phyloP scores from a whole-genome alignment of 129 eudicot genomes.

The Apium graveolens region DNA sequence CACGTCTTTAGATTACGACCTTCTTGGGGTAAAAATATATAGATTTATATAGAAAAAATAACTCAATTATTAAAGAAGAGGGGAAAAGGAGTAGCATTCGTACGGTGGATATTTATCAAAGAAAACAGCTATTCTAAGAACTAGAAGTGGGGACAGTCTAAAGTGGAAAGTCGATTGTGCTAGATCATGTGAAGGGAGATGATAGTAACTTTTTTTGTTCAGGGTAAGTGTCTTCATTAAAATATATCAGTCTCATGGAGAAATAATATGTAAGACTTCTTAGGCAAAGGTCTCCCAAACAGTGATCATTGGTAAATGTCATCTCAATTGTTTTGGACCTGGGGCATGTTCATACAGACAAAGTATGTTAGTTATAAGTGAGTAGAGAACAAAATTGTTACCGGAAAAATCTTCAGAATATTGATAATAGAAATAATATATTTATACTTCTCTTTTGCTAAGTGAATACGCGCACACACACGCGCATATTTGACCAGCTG shows the following conservation, averaged over 20 bases:
- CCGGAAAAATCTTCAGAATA: not conserved
- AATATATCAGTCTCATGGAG: not conserved
- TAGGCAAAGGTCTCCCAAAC: too few species aligned
- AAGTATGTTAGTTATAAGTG: not conserved
- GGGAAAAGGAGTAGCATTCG: not conserved
- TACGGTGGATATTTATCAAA: not conserved
- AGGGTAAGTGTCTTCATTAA: not conserved
- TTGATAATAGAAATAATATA: not conserved
- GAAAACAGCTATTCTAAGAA: not conserved
- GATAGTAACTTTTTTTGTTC: not conserved
- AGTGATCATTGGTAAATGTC: not conserved
- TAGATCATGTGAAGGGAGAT: not conserved
- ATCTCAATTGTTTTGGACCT: not conserved
- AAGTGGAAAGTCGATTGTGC: not conserved
- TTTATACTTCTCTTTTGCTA: not conserved
- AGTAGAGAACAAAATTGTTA: not conserved
- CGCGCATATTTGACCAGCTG: not conserved
- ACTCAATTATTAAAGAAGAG: not conserved
- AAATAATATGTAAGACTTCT: not conserved
- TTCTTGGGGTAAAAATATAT: not conserved
- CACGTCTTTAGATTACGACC: not conserved
- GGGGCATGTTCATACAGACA: not conserved
- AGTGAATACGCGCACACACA: not conserved
- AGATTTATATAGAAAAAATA: not conserved
- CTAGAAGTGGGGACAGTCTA: not conserved